A percentile compares a stretch with the other conserved stretches of the same genome.
phyloP scores from a whole-genome alignment of 2,329 filamentous ascomycete genomes.

The Rutstroemia sp. region DNA sequence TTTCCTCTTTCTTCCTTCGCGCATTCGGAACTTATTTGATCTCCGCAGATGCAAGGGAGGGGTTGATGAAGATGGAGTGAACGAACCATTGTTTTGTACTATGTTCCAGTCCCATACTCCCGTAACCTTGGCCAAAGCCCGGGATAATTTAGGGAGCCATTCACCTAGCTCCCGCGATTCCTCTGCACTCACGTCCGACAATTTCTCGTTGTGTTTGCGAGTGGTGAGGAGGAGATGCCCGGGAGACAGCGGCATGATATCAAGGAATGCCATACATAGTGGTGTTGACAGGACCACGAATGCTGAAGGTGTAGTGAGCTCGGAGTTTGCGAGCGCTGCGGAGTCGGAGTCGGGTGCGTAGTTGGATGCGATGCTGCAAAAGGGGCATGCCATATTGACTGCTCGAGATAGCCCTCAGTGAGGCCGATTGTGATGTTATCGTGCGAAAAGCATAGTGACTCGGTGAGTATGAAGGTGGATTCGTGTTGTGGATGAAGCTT shows the following conservation, averaged over 20 bases:
- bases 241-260: constrained; percentile 79
- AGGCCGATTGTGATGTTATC: constrained; percentile 10
- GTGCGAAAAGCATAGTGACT: constrained; percentile 12
- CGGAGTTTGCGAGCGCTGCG: constrained; percentile 35
- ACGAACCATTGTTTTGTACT: constrained; percentile 81
- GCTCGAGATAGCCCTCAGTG: neutral
- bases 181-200: constrained; percentile 58
- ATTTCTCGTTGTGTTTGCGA: constrained; percentile 67
- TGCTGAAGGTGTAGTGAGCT: constrained; percentile 30
- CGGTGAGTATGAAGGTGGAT: neutral
- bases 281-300: constrained; percentile 73
- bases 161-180: constrained; percentile 62
- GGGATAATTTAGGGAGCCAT: constrained; percentile 64
- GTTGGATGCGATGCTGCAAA: constrained; percentile 50
- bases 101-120: constrained; percentile 86
- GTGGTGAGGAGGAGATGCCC: constrained; percentile 82
- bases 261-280: constrained; percentile 77
- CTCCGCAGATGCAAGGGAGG: too few relatives aligned
- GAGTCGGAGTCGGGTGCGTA: constrained; percentile 34
- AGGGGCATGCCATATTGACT: constrained; percentile 41
- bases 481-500: neutral
- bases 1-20: neutral
- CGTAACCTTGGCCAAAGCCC: constrained; percentile 60
- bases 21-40: too few relatives aligned
- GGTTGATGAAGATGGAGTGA: neutral